Conservation (phyloP, 164 flowering plant genomes). For the Cinnamomum micranthum region DNA sequence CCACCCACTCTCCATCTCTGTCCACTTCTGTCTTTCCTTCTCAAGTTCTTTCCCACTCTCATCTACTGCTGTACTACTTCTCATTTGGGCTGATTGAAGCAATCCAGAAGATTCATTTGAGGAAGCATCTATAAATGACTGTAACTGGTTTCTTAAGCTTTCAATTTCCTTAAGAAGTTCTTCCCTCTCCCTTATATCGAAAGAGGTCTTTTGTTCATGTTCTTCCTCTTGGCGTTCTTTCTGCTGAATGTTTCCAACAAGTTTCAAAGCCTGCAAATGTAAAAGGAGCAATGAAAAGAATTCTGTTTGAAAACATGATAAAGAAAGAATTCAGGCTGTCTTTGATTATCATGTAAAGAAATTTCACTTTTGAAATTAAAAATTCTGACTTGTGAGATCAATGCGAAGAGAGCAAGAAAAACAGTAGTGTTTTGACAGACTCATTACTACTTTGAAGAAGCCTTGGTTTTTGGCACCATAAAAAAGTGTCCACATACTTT, state of each 20-base stretch:
- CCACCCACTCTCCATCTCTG: slow-evolving; percentile 97
- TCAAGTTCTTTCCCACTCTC: slow-evolving; percentile 56
- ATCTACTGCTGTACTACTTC: slow-evolving; percentile 30
- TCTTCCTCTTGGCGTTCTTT: slow-evolving; percentile 35
- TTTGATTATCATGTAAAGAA: too few species aligned
- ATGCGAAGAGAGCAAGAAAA: too few species aligned
- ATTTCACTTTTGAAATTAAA: too few species aligned
- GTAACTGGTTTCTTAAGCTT: slow-evolving; percentile 50
- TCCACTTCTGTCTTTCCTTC: slow-evolving; percentile 84
- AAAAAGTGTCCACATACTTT: too few species aligned
- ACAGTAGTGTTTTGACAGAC: too few species aligned
- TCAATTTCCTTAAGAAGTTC: slow-evolving; percentile 73
- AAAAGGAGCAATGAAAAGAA: neutral
- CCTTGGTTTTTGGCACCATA: too few species aligned
- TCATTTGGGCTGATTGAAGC: slow-evolving; percentile 43
- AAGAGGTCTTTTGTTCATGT: slow-evolving; percentile 17
- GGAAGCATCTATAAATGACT: slow-evolving; percentile 33
- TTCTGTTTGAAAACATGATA: too few species aligned
- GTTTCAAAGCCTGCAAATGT: slow-evolving; percentile 32
- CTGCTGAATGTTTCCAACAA: slow-evolving; percentile 29
- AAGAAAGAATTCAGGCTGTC: too few species aligned
- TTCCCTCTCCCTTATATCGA: slow-evolving; percentile 59
- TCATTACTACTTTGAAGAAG: too few species aligned
- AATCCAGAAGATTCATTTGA: slow-evolving; percentile 35
- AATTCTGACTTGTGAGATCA: too few species aligned